phyloP scores from a whole-genome alignment of 495 filamentous ascomycete species.

The Aspergillus asperescens region DNA sequence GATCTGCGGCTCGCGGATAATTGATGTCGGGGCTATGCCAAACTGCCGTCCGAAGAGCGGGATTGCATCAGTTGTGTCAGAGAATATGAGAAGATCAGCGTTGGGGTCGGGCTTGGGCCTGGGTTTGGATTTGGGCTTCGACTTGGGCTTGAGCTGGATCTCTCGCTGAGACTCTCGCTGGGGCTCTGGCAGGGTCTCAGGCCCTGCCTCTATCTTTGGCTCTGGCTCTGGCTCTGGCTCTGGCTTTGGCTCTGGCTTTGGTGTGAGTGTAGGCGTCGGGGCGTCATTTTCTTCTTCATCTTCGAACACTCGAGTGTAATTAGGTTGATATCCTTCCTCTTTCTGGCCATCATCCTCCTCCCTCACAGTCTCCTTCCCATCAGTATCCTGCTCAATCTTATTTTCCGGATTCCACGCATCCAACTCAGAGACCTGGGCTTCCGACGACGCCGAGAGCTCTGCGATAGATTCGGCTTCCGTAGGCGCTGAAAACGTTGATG shows the following conservation, averaged over 20 bases:
- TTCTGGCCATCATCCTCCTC: neutral
- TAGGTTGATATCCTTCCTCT: neutral
- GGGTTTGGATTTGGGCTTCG: neutral
- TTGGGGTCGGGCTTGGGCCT: neutral
- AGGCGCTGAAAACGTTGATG: neutral
- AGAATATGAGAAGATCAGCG: conserved; percentile 6
- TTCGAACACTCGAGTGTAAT: too few species aligned
- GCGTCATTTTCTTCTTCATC: too few species aligned
- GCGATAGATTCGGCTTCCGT: neutral
- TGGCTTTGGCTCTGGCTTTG: too few species aligned
- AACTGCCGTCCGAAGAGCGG: conserved; percentile 10
- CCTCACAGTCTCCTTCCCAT: neutral
- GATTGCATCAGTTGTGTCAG: conserved; percentile 3
- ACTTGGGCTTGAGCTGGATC: too few species aligned
- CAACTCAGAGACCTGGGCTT: neutral
- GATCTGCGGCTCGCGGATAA: conserved; percentile 2
- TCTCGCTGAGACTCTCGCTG: too few species aligned
- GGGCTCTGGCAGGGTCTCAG: too few species aligned
- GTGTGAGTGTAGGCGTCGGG: too few species aligned
- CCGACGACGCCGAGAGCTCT: neutral
- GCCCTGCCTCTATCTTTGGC: too few species aligned
- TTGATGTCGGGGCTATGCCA: conserved; percentile 8
- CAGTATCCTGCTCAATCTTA: neutral
- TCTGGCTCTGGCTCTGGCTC: too few species aligned
- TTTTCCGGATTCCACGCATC: neutral